phyloP scores from a whole-genome alignment of 2,329 filamentous ascomycete species.

The Gnomoniopsis sp. region DNA sequence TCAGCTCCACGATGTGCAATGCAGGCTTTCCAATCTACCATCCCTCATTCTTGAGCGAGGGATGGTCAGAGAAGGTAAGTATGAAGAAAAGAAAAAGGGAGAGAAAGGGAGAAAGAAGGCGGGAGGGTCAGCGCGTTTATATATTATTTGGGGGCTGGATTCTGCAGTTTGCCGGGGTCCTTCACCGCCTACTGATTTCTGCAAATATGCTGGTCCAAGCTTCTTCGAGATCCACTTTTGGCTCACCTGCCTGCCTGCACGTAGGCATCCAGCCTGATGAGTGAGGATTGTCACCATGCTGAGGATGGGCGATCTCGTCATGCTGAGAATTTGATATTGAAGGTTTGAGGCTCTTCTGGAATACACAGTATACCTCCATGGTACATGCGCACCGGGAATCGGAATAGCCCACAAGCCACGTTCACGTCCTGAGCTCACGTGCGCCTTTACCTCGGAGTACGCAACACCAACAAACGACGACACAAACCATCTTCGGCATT shows the following conservation, averaged over 20 bases:
- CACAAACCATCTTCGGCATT: not conserved
- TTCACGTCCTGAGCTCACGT: too few species aligned
- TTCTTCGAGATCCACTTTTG: not conserved
- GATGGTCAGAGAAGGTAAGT: slow-evolving; percentile 17
- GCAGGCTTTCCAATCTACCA: slow-evolving; percentile 44
- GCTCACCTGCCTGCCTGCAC: not conserved
- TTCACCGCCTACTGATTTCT: not conserved
- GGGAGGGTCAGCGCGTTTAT: slow-evolving; percentile 8
- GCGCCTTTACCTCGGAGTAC: too few species aligned
- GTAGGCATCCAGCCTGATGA: too few species aligned
- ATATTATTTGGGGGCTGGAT: not conserved
- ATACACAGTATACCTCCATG: too few species aligned
- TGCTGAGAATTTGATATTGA: too few species aligned
- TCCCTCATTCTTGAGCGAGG: slow-evolving; percentile 41
- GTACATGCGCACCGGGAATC: too few species aligned
- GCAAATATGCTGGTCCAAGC: not conserved
- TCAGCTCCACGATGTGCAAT: slow-evolving; percentile 52
- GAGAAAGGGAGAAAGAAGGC: not conserved
- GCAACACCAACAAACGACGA: not conserved
- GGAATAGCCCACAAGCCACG: too few species aligned
- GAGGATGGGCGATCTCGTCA: too few species aligned
- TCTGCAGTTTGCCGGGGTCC: slow-evolving; percentile 1
- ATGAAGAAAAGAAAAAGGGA: slow-evolving; percentile 6
- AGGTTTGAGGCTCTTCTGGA: too few species aligned
- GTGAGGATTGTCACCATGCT: too few species aligned